A percentile compares a stretch with the other conserved stretches of the same genome.
Evolutionary conservation across 176 grass and related monocot species (phyloP).

Genomic region (Raddia guianensis): DNA sequence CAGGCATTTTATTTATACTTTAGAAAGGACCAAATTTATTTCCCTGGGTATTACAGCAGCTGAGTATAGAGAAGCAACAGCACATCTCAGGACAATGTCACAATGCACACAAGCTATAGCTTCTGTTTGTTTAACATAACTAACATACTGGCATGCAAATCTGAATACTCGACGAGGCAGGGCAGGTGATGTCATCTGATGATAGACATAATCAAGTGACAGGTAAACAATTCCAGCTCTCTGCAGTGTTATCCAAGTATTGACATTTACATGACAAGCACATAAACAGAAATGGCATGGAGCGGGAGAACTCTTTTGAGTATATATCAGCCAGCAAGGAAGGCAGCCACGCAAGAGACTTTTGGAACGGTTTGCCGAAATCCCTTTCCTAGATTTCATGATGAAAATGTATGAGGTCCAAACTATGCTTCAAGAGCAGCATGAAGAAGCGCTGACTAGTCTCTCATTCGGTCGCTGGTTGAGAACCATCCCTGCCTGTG

Average conservation of each 20-base stretch:
- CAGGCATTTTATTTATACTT: background rate
- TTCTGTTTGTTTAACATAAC: background rate
- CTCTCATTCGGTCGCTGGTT: slow-evolving; percentile 69
- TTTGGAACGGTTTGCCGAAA: slow-evolving; percentile 29
- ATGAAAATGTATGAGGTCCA: background rate
- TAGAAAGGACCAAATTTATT: background rate
- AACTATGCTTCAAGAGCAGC: slow-evolving; percentile 72
- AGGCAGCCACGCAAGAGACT: slow-evolving; percentile 26
- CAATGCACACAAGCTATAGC: background rate
- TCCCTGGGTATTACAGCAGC: background rate
- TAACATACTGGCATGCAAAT: background rate
- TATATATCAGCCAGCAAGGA: slow-evolving; percentile 44
- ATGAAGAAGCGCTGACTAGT: slow-evolving; percentile 65
- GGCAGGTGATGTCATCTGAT: background rate
- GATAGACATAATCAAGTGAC: slow-evolving; percentile 12
- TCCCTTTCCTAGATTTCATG: slow-evolving; percentile 33
- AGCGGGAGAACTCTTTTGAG: background rate
- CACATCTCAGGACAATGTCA: background rate
- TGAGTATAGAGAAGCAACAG: background rate
- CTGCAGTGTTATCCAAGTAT: slow-evolving; percentile 53
- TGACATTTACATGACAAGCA: slow-evolving; percentile 58
- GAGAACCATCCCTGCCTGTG: slow-evolving; percentile 75
- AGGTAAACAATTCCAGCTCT: slow-evolving; percentile 22
- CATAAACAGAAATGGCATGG: slow-evolving; percentile 28
- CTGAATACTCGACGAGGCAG: background rate